Percentiles rank a stretch among this genome's conserved stretches.
These are phyloP conservation scores for Lentinula boryana DNA, from an alignment of 768 basidiomycete genomes.

Conservation along the genomic window DNA sequence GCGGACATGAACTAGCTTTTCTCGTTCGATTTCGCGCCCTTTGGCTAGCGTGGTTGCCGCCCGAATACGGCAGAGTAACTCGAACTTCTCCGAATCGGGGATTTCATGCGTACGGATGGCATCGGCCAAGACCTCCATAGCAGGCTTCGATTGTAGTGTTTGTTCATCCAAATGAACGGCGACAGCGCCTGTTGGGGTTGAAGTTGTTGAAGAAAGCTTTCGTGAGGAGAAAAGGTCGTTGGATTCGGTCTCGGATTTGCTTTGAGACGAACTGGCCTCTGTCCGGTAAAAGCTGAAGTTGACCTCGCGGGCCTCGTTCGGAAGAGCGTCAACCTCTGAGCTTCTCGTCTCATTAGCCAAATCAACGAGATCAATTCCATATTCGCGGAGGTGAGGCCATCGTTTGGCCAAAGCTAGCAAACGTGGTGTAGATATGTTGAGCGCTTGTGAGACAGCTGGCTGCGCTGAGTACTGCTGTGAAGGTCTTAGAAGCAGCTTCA, in stretches of 20 bases:
- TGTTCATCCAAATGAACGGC: constrained; percentile 58
- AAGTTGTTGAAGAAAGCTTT: constrained; percentile 30
- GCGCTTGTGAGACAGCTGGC: constrained; percentile 74
- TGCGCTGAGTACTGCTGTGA: constrained; percentile 93
- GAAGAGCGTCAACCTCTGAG: constrained; percentile 54
- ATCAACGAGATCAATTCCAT: constrained; percentile 70
- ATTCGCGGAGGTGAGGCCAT: constrained; percentile 79
- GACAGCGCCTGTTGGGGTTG: constrained; percentile 43
- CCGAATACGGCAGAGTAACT: constrained; percentile 82
- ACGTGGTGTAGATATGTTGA: constrained; percentile 77
- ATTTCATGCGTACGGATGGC: constrained; percentile 60
- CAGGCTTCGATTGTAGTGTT: constrained; percentile 50
- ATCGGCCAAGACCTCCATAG: constrained; percentile 77
- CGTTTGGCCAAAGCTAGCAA: constrained; percentile 79
- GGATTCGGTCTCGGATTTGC: constrained; percentile 38
- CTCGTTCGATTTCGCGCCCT: constrained; percentile 55
- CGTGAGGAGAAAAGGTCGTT: constrained; percentile 43
- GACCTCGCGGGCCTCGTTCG: constrained; percentile 71
- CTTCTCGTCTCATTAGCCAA: constrained; percentile 53
- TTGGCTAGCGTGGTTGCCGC: constrained; percentile 63
- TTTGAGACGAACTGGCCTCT: constrained; percentile 37
- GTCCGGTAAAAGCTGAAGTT: constrained; percentile 78
- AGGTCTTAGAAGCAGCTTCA: constrained; percentile 86
- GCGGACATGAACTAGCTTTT: constrained; percentile 76
- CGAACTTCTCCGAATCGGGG: constrained; percentile 81